These are phyloP conservation scores for Eucalyptus microcorys DNA, from an alignment of 345 rosid species.

Conservation along the genomic window DNA sequence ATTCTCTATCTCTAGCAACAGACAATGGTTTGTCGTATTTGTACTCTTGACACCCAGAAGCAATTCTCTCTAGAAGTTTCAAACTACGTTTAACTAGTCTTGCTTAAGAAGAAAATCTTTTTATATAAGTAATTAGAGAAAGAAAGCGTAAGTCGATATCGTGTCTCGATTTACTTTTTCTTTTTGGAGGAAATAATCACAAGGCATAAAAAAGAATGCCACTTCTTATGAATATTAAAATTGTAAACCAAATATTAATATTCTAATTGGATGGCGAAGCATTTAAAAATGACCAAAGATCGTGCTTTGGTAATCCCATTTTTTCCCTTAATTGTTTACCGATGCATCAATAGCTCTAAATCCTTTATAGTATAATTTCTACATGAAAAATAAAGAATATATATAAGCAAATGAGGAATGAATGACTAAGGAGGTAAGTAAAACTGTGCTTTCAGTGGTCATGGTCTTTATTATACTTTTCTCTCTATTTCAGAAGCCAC, in stretches of 20 bases:
- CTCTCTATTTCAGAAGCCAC: background rate
- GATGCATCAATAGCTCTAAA: background rate
- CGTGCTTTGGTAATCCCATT: too few relatives aligned
- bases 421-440: background rate
- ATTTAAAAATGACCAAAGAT: background rate
- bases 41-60: background rate
- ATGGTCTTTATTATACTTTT: background rate
- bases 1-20: background rate
- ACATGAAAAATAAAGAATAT: background rate
- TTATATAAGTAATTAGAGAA: background rate
- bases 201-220: background rate
- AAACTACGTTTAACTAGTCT: rapidly evolving
- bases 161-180: background rate
- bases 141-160: background rate
- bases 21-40: background rate
- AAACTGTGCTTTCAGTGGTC: background rate
- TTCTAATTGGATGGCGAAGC: background rate
- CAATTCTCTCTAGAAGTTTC: background rate
- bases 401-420: background rate
- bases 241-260: background rate
- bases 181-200: background rate
- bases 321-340: too few relatives aligned
- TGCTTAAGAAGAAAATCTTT: background rate
- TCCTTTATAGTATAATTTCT: background rate
- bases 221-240: background rate